A percentile compares a stretch with the other conserved stretches of the same genome.
These are phyloP conservation scores for Saksenaea vasiformis DNA, from an alignment of 371 early-diverging fungal genomes.

Conservation along the genomic window DNA sequence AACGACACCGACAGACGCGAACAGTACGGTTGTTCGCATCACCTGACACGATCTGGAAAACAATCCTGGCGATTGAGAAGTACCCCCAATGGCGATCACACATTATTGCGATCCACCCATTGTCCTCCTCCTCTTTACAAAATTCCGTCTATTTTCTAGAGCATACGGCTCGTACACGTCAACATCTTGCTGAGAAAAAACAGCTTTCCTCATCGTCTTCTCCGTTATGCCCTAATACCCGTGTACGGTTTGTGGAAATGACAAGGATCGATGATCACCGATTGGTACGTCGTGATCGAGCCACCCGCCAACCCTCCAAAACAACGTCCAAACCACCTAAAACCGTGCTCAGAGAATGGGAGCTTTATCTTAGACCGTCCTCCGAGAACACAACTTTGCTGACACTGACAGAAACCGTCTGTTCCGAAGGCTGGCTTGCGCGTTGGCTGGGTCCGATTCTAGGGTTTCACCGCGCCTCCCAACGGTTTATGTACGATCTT, in stretches of 20 bases:
- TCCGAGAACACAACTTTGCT: slow-evolving; percentile 1
- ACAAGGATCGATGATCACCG: slow-evolving; percentile 4
- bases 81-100: slow-evolving; percentile 24
- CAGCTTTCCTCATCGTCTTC: not conserved
- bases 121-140: not conserved
- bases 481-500: slow-evolving; percentile 20
- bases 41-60: slow-evolving; percentile 12
- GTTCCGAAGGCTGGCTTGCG: slow-evolving; percentile 18
- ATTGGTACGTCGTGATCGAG: slow-evolving; percentile 14
- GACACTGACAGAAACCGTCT: slow-evolving; percentile 18
- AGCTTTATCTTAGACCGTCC: slow-evolving; percentile 12
- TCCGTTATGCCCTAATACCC: slow-evolving; percentile 6
- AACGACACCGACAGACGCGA: slow-evolving; percentile 12
- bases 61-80: slow-evolving; percentile 13
- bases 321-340: not conserved
- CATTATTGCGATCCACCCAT: slow-evolving; percentile 14
- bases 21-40: slow-evolving; percentile 7
- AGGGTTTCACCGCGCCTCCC: slow-evolving; percentile 22
- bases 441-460: slow-evolving; percentile 25
- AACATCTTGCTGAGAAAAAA: slow-evolving; percentile 16
- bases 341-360: slow-evolving; percentile 20
- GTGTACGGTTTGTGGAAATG: slow-evolving; percentile 17
- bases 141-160: slow-evolving; percentile 13
- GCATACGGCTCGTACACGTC: slow-evolving; percentile 19
- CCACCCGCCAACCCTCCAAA: not conserved